Conservation (phyloP, 1,284 basidiomycete species). For the Cryptococcus sp. region DNA sequence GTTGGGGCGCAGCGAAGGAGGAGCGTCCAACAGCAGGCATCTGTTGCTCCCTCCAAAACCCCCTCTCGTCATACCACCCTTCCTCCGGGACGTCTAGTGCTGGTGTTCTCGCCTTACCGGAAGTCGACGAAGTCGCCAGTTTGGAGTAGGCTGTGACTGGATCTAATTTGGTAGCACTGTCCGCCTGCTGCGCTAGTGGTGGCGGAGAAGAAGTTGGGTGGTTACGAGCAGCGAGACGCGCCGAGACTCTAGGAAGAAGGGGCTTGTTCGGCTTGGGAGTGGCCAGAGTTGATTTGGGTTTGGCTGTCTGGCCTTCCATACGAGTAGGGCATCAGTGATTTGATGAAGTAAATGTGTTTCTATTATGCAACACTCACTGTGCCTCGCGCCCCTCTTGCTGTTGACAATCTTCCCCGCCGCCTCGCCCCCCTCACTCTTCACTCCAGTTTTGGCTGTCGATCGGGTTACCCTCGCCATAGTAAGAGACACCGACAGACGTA, state of each 20-base stretch:
- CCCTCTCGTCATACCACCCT: background rate
- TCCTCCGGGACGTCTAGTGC: background rate
- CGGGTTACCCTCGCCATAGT: background rate
- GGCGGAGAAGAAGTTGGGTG: background rate
- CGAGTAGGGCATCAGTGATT: too few relatives aligned
- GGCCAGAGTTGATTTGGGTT: too few relatives aligned
- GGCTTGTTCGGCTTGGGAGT: too few relatives aligned
- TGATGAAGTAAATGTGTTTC: too few relatives aligned
- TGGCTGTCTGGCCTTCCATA: too few relatives aligned
- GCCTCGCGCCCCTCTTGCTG: too few relatives aligned
- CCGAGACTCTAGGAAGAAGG: background rate
- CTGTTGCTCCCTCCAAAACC: background rate
- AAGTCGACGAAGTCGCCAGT: background rate
- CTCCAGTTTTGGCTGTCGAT: background rate
- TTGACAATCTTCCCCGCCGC: too few relatives aligned
- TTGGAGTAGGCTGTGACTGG: background rate
- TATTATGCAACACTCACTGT: too few relatives aligned
- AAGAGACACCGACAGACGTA: too few relatives aligned
- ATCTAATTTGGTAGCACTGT: background rate
- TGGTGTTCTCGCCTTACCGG: background rate
- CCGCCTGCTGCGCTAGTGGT: background rate
- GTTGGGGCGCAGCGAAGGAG: background rate
- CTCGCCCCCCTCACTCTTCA: background rate
- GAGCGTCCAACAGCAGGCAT: background rate
- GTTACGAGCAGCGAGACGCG: conserved; percentile 1